Conservation (phyloP, 2,329 filamentous ascomycete genomes). For the Paraconiothyrium brasiliense region DNA sequence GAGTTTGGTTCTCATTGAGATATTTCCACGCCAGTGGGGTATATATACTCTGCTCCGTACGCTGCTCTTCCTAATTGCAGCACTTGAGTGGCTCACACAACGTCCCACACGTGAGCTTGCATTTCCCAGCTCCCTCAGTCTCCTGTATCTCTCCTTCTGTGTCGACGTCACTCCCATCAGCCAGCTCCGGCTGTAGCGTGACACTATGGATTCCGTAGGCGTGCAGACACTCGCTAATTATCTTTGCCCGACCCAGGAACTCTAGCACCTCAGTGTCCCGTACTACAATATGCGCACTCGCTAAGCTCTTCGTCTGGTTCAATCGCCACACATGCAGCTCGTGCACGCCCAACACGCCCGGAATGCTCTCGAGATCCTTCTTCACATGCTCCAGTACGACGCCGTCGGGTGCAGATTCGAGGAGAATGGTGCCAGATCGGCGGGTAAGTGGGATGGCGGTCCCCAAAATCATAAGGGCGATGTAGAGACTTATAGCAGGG, state of each 20-base stretch:
- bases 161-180: conserved; percentile 1
- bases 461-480: conserved; percentile 75
- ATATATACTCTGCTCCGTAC: background rate
- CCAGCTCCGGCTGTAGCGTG: conserved; percentile 74
- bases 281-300: conserved; percentile 74
- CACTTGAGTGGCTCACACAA: conserved; percentile 64
- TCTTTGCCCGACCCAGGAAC: conserved; percentile 70
- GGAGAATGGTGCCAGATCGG: conserved; percentile 70
- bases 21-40: background rate
- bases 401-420: conserved; percentile 71
- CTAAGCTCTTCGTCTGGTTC: conserved; percentile 74
- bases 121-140: conserved; percentile 47
- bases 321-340: conserved; percentile 80
- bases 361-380: conserved; percentile 74
- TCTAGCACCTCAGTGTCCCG: conserved; percentile 63
- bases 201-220: conserved; percentile 77
- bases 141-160: conserved; percentile 13
- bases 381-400: conserved; percentile 70
- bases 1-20: background rate
- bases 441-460: conserved; percentile 71
- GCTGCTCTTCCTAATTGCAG: conserved; percentile 50
- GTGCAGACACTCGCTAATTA: conserved; percentile 74
- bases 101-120: conserved; percentile 63
- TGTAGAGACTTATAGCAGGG: conserved; percentile 73
- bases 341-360: conserved; percentile 72